Base-by-base conservation (phyloP, 2,329 filamentous ascomycete species). In the Westerdykella ornata region DNA sequence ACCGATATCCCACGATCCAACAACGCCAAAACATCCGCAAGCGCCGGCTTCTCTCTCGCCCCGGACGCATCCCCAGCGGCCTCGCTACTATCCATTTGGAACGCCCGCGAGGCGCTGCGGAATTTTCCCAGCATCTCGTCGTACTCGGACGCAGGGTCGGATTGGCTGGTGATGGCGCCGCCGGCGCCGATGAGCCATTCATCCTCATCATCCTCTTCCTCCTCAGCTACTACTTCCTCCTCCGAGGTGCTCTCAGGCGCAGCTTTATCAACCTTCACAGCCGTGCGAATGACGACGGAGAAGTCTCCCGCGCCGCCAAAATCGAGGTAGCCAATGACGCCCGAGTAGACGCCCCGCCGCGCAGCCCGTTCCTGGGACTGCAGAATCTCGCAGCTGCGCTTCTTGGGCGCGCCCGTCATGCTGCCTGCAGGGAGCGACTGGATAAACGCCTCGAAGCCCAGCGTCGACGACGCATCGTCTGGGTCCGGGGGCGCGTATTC, bases 331-430 rank as follows among this genome's bases (percentile, higher is more conserved):
- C 90, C 90, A 37, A 96, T 76, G 1, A 94, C 85, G 15, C 92
- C 88, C 5, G 87, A 87, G 67, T 96, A 96, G 38, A 96, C 67
- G 22, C 87, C 82, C 38, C 90, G 73, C 52, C 81, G 76, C 43
- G 70, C 67, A 3, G 71, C 62, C 14, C 66, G 68, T 65, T 95
- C 89, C 32, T 95, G 74, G 3, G 73, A 68, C 44, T 75, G 73
- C 15, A 97, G 71, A 35, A 96, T 76, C 70, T 94, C 83, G 63
- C 90, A 96, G 49, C 85, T 90, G 36, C 90, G 78, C 67, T 90
- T 89, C 72, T 97, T 97, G 0, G 90, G 92, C 1, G 90, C 90
- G 5, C 92, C 92, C 2, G 90, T 97, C 92, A 97, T 97, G 56
- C 85, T 90, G 0, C 92, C 90, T 0, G 92, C 88, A 0, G 92